Evolutionary conservation across 1,284 basidiomycete genomes (phyloP), one percentile per base, ranked within the genome.

Genomic region (Rugosomyces carneus): DNA sequence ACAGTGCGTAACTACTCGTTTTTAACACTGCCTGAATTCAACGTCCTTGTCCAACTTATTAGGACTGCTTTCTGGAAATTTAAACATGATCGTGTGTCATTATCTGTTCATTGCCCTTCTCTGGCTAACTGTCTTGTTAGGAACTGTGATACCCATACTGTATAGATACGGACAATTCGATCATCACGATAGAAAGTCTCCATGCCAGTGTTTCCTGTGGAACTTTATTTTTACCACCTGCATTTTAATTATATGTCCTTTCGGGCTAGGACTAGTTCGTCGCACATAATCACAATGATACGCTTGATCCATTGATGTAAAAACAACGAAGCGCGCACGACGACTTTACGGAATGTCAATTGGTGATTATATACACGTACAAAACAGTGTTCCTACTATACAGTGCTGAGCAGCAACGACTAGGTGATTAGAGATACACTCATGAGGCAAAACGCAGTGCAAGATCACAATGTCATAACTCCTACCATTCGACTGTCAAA

Each of bases 21-120:
- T 29, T 10, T 8, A 23, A 42, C 34, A 26, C 23, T 32, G 16
- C 42, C 36, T 13, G 16, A 5, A 27, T 31, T 37, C 32, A 32
- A 47, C 31, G 31, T 41, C 32, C 39, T 36, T 48, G 19, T 38
- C 39, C 7, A 21, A 34, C 23, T 21, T 26, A 38, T 13, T 48
- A 76, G 73, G 79, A 47, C 54, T 83, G 51, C 62, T 84, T 32
- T 81, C 80, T 24, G 80, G 80, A 49, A 84, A 83, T 59, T 65
- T 83, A 62, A 83, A 78, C 62, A 79, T 81, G 78, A 83, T 75
- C 50, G 80, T 81, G 57, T 51, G 78, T 70, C n/a, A 45, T 21
- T 23, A 29, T 36, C 18, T 18, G 34, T 23, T 13, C 32, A 34
- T 40, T 20, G n/a, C 23, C 21, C 18, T 13, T 45, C 15, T 43